Conservation (phyloP, 352 stramenopile genomes). For the Pythium angustatum region DNA sequence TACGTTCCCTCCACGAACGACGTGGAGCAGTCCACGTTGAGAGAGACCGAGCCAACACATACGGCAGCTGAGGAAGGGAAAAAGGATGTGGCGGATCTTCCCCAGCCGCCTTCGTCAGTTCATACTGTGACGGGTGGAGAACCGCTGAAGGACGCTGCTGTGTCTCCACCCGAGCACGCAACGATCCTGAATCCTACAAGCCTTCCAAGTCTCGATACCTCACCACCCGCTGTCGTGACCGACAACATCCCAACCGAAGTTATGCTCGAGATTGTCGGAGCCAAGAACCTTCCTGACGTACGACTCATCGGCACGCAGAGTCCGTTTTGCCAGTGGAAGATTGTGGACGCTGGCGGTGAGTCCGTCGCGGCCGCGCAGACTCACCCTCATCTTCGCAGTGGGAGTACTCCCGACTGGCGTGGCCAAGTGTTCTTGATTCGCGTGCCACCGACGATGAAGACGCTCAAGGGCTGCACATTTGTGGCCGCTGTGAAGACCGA, state of each 20-base stretch:
- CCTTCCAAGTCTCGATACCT: no score
- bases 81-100: no score
- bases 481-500: not conserved
- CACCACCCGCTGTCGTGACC: not conserved
- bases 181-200: no score
- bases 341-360: not conserved
- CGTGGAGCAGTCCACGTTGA: no score
- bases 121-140: no score
- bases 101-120: no score
- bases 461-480: not conserved
- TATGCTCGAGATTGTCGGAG: not conserved
- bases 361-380: not conserved
- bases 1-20: no score
- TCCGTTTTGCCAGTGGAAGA: conserved; percentile 20
- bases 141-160: no score
- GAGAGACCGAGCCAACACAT: no score
- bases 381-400: not conserved
- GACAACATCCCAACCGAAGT: not conserved
- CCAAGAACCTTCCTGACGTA: not conserved
- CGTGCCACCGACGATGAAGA: not conserved
- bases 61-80: no score
- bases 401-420: not conserved
- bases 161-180: no score
- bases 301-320: not conserved
- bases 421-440: not conserved